Base-by-base conservation (phyloP, 257 asterid genomes). In the Gentiana dahurica region DNA sequence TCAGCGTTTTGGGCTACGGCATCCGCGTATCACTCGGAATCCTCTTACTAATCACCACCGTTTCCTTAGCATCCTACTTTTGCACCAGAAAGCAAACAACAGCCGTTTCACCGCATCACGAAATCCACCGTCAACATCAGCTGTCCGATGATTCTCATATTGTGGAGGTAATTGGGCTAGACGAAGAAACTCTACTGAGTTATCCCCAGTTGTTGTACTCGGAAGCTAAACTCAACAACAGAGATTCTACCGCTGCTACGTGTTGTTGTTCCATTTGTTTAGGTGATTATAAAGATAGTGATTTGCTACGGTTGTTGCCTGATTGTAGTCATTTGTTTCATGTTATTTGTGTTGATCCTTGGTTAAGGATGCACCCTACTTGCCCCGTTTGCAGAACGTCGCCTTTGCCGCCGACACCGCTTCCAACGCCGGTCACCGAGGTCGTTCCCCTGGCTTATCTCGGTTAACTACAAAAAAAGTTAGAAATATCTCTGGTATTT, bases 331-430 rank as follows among this genome's bases (percentile, higher is more conserved):
- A 90, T 55, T 68, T 84, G 10, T 90, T 87, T 67, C 98, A 90
- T 62, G 58, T 82, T 7, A 82, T 66, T 57, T 90, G 98, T 54
- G 87, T 90, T 35, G 95, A 90, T 55, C 91, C 88, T 5, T 90
- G 98, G 98, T 73, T 90, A 62, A 74, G 95, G 65, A 71, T 65
- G 64, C 89, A 90, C 72, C 96, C 98, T 0, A 87, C 98, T 4
- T 90, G 98, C 49, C 98, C 98, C 0, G 76, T 90, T 2, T 90
- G 98, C 72, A 79, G 98, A 49, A 90, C 94, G 0, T 87, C 98
- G 38, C 96, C 98, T 4, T 5, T 81, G 72, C 6, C 9, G 6
- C 93, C 94, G 38, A 63, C 95, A 52, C 97, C 97, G 49, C 36
- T 77, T 24, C 51, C 94, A 0, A 89, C 97, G 50, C 97, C 97